phyloP scores from a whole-genome alignment of 805 yeast species.

The Lipomyces mesembrius region DNA sequence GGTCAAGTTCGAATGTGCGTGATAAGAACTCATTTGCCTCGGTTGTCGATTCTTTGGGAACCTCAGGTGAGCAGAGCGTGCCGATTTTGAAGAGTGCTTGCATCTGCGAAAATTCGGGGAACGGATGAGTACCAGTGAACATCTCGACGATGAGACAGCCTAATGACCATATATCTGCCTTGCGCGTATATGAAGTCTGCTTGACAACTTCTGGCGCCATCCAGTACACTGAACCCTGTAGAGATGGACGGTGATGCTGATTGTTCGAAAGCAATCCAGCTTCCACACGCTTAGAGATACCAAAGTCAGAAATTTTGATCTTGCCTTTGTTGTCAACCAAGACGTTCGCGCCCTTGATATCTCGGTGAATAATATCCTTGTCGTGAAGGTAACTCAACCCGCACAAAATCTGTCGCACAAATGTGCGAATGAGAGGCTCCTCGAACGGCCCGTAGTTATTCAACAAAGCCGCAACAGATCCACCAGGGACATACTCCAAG shows the following conservation, averaged over 20 bases:
- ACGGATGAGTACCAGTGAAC: constrained; percentile 96
- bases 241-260: constrained; percentile 66
- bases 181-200: constrained; percentile 85
- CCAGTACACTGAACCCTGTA: constrained; percentile 97
- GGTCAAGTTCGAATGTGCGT: constrained; percentile 75
- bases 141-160: constrained; percentile 94
- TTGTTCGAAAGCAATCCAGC: constrained; percentile 53
- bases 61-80: constrained; percentile 71
- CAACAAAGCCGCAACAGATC: constrained; percentile 71
- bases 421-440: constrained; percentile 72
- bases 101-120: constrained; percentile 92
- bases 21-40: constrained; percentile 69
- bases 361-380: constrained; percentile 79
- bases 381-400: constrained; percentile 78
- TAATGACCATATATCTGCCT: constrained; percentile 96
- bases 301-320: constrained; percentile 86
- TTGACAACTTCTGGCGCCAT: constrained; percentile 99
- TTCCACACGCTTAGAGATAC: constrained; percentile 72
- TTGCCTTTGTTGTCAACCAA: constrained; percentile 78
- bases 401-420: constrained; percentile 72
- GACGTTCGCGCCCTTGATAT: constrained; percentile 87
- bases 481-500: constrained; percentile 74
- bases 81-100: constrained; percentile 97
- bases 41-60: constrained; percentile 68
- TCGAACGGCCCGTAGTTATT: constrained; percentile 78